phyloP scores from a whole-genome alignment of 1,284 basidiomycete species.

The Cutaneotrichosporon cutaneum region DNA sequence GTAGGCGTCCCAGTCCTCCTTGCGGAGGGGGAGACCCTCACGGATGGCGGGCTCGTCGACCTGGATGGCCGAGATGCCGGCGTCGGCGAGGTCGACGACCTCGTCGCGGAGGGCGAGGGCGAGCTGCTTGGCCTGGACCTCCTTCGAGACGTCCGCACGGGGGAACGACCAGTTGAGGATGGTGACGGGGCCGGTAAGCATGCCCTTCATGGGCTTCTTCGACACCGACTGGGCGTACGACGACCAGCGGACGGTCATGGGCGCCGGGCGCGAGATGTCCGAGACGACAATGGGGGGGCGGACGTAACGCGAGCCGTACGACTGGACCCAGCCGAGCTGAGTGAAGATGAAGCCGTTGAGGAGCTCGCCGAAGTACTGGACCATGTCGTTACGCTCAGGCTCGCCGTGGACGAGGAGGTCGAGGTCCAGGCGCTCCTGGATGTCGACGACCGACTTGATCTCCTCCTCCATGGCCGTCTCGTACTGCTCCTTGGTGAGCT shows the following conservation, averaged over 20 bases:
- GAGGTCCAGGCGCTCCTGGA: conserved; percentile 95
- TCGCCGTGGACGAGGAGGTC: conserved; percentile 99
- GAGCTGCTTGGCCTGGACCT: conserved; percentile 97
- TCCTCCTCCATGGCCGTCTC: conserved; percentile 99
- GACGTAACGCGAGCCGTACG: conserved; percentile 83
- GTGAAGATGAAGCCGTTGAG: conserved; percentile 81
- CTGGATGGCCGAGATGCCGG: conserved; percentile 96
- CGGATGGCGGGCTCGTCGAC: conserved; percentile 99
- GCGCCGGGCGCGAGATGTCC: conserved; percentile 87
- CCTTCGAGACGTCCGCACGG: conserved; percentile 94
- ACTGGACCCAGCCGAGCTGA: conserved; percentile 99
- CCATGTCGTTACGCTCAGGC: conserved; percentile 99
- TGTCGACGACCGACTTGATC: conserved; percentile 87
- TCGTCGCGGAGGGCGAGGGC: conserved; percentile 98
- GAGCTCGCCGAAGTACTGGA: conserved; percentile 99
- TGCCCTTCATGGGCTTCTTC: conserved; percentile 97
- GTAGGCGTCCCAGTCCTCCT: conserved; percentile 90
- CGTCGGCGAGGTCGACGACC: conserved; percentile 95
- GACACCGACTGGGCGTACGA: conserved; percentile 95
- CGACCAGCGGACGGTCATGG: conserved; percentile 98
- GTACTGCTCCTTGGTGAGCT: conserved; percentile 84
- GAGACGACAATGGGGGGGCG: conserved; percentile 99
- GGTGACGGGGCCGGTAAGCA: conserved; percentile 94
- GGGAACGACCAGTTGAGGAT: conserved; percentile 99
- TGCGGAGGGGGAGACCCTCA: conserved; percentile 95